Conservation (phyloP, 768 basidiomycete species). For the Asterophora parasitica region DNA sequence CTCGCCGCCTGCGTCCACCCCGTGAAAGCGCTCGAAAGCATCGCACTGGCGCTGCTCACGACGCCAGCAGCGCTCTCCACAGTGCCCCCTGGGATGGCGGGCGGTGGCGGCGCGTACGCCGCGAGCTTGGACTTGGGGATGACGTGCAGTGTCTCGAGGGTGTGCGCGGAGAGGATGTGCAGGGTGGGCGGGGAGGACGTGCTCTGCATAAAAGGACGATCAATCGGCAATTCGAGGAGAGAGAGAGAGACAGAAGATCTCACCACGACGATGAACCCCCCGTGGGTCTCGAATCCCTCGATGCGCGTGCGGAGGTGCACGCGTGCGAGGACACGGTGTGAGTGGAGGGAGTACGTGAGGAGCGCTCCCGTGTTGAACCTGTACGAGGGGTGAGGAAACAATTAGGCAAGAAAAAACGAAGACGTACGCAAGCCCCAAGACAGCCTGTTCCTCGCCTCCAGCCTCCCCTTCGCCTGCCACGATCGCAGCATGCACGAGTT, state of each 20-base stretch:
- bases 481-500: constrained; percentile 34
- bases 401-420: neutral
- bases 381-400: constrained; percentile 24
- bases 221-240: no score
- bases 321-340: constrained; percentile 47
- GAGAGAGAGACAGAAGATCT: constrained; percentile 16
- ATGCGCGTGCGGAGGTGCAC: constrained; percentile 29
- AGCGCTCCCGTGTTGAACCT: constrained; percentile 12
- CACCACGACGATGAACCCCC: constrained; percentile 54
- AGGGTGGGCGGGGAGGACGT: constrained; percentile 51
- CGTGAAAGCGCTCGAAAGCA: constrained; percentile 11
- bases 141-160: constrained; percentile 46
- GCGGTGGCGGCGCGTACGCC: constrained; percentile 35
- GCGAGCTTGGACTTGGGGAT: constrained; percentile 44
- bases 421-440: constrained; percentile 31
- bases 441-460: no score
- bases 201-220: no score
- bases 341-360: constrained; percentile 11
- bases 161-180: constrained; percentile 51
- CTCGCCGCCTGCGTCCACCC: neutral
- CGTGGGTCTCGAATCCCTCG: constrained; percentile 40
- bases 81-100: constrained; percentile 15
- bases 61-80: no score
- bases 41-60: constrained; percentile 1
- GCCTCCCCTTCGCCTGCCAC: no score